Percentiles rank a stretch among this genome's conserved stretches.
Conservation (phyloP, 2,329 filamentous ascomycete genomes). For the Lecanoromycetidae sp. region DNA sequence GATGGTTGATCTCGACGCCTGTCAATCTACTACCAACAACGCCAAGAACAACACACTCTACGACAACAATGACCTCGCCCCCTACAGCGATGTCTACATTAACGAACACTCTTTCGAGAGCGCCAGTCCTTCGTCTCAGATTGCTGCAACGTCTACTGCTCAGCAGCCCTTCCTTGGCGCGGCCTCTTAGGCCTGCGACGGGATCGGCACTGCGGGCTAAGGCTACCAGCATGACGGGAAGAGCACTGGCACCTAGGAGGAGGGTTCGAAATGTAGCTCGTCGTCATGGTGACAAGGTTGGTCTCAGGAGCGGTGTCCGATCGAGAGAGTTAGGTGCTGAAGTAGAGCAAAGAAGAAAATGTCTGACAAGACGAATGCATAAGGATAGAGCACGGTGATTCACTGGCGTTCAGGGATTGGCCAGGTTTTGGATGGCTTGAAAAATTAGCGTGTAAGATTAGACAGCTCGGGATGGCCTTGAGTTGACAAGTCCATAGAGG, state of each 20-base stretch:
- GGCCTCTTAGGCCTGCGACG: conserved; percentile 42
- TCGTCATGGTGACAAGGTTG: not conserved
- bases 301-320: conserved; percentile 2
- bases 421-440: not conserved
- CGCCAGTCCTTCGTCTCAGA: conserved; percentile 36
- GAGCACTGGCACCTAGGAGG: not conserved
- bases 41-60: conserved; percentile 27
- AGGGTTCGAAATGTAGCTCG: not conserved
- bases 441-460: conserved; percentile 2
- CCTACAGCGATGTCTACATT: conserved; percentile 36
- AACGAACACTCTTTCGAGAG: conserved; percentile 37
- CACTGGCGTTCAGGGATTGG: conserved; percentile 4
- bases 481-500: not conserved
- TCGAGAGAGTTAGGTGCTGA: no score
- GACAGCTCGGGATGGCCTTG: not conserved
- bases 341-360: not conserved
- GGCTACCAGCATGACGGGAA: conserved; percentile 31
- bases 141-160: conserved; percentile 39
- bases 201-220: conserved; percentile 41
- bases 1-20: conserved; percentile 44
- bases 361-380: not conserved
- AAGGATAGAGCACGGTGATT: not conserved
- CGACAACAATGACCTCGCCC: conserved; percentile 42
- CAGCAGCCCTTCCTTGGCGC: conserved; percentile 43
- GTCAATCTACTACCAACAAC: conserved; percentile 23